These are phyloP conservation scores for Colletotrichum echinochloae DNA, from an alignment of 2,329 filamentous ascomycete genomes.

Conservation along the genomic window DNA sequence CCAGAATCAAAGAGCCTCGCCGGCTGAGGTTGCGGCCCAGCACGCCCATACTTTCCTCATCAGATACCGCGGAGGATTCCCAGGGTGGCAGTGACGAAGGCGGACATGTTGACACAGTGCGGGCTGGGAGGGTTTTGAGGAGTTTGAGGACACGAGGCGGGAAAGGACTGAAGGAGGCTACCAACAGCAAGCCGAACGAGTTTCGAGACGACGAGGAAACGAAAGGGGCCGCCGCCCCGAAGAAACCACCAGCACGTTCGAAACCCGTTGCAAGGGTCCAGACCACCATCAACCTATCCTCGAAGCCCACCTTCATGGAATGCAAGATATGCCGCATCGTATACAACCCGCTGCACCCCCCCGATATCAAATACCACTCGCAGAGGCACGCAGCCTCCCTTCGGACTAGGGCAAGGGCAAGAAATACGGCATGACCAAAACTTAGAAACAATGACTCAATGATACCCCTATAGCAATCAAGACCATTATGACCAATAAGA, in stretches of 20 bases:
- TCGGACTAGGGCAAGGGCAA: background rate
- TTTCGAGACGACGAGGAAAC: background rate
- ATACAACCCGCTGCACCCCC: conserved; percentile 58
- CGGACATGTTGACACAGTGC: background rate
- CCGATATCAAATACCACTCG: conserved; percentile 57
- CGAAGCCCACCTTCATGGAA: conserved; percentile 56
- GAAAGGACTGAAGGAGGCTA: background rate
- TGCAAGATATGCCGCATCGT: conserved; percentile 58
- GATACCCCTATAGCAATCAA: conserved; percentile 27
- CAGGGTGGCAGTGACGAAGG: background rate
- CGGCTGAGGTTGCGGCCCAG: conserved; percentile 38
- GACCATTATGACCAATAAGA: background rate
- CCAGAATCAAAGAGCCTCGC: conserved; percentile 37
- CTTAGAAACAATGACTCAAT: conserved; percentile 20
- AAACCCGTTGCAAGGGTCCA: conserved; percentile 50
- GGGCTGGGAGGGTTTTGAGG: background rate
- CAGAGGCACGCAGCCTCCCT: conserved; percentile 49
- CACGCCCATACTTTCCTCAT: conserved; percentile 13
- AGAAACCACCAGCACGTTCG: conserved; percentile 6
- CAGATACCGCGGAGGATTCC: conserved; percentile 3
- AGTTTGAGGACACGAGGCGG: background rate
- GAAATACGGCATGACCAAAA: background rate
- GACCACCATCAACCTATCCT: conserved; percentile 59
- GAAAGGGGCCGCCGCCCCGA: conserved; percentile 10
- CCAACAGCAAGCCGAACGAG: conserved; percentile 8